Conservation (phyloP, 495 filamentous ascomycete genomes). For the Xylaria intraflava region DNA sequence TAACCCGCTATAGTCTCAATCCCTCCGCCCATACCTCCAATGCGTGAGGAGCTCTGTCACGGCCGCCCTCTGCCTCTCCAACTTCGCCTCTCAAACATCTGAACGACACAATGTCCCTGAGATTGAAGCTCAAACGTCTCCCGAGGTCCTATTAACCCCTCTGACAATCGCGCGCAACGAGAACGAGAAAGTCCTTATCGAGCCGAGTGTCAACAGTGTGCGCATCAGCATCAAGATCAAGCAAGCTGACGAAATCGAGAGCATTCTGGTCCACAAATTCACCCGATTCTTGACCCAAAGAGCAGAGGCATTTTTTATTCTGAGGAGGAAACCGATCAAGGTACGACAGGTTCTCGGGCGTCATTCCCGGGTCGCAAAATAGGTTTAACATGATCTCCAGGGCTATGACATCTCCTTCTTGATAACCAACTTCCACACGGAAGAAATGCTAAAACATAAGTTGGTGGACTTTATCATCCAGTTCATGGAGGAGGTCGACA, state of each 20-base stretch:
- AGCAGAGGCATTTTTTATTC: conserved; percentile 95
- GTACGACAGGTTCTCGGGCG: conserved; percentile 38
- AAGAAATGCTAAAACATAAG: conserved; percentile 97
- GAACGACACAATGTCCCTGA: conserved; percentile 98
- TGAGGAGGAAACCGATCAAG: conserved; percentile 91
- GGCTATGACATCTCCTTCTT: conserved; percentile 98
- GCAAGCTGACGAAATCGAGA: conserved; percentile 97
- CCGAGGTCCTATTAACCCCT: conserved; percentile 91
- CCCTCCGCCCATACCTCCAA: conserved; percentile 93
- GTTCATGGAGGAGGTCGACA: conserved; percentile 99
- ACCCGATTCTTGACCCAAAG: conserved; percentile 92
- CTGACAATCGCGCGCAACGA: conserved; percentile 85
- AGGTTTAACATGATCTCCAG: conserved; percentile 38
- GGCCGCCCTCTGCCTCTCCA: conserved; percentile 87
- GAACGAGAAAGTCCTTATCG: conserved; percentile 88
- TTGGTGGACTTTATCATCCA: conserved; percentile 97
- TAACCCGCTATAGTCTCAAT: conserved; percentile 73
- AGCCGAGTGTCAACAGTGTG: conserved; percentile 92
- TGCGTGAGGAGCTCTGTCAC: conserved; percentile 91
- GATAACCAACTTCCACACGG: conserved; percentile 96
- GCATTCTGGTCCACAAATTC: conserved; percentile 96
- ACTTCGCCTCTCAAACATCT: conserved; percentile 93
- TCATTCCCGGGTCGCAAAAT: neutral
- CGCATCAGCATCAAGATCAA: conserved; percentile 97
- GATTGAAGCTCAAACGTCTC: conserved; percentile 85